Conservation (phyloP, 805 yeast species). For the Cyberlindnera sargentensis region DNA sequence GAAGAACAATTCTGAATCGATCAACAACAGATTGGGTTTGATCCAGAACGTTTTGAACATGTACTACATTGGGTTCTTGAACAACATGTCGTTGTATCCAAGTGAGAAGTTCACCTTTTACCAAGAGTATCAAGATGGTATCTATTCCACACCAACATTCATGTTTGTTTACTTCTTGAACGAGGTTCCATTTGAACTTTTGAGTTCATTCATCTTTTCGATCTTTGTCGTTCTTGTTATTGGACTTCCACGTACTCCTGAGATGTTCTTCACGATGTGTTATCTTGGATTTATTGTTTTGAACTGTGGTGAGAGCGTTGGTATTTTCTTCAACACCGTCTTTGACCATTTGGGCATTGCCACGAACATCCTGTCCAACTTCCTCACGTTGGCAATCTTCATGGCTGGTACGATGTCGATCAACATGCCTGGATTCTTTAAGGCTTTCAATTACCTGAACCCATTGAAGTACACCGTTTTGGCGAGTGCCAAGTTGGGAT, state of each 20-base stretch:
- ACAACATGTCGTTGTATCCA: slow-evolving; percentile 72
- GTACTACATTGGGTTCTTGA: slow-evolving; percentile 74
- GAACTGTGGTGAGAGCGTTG: slow-evolving; percentile 79
- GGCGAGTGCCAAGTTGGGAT: slow-evolving; percentile 51
- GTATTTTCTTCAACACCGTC: slow-evolving; percentile 68
- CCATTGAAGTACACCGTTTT: slow-evolving; percentile 72
- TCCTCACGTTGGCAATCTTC: slow-evolving; percentile 63
- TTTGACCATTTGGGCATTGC: slow-evolving; percentile 76
- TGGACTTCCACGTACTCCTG: slow-evolving; percentile 65
- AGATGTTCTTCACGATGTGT: slow-evolving; percentile 59
- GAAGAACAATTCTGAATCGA: slow-evolving; percentile 39
- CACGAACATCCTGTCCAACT: slow-evolving; percentile 60
- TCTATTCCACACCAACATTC: slow-evolving; percentile 61
- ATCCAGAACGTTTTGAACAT: slow-evolving; percentile 67
- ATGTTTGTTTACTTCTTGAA: slow-evolving; percentile 49
- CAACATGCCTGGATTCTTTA: slow-evolving; percentile 59
- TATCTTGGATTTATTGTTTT: slow-evolving; percentile 47
- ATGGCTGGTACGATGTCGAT: slow-evolving; percentile 85
- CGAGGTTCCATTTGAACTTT: slow-evolving; percentile 63
- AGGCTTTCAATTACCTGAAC: slow-evolving; percentile 64
- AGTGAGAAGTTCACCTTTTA: slow-evolving; percentile 67
- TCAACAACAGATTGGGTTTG: slow-evolving; percentile 65
- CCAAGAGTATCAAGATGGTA: slow-evolving; percentile 68
- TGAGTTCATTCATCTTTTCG: slow-evolving; percentile 52
- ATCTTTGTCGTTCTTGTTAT: slow-evolving; percentile 59